phyloP scores from a whole-genome alignment of 2,329 filamentous ascomycete species.

The Colletotrichum sp. region DNA sequence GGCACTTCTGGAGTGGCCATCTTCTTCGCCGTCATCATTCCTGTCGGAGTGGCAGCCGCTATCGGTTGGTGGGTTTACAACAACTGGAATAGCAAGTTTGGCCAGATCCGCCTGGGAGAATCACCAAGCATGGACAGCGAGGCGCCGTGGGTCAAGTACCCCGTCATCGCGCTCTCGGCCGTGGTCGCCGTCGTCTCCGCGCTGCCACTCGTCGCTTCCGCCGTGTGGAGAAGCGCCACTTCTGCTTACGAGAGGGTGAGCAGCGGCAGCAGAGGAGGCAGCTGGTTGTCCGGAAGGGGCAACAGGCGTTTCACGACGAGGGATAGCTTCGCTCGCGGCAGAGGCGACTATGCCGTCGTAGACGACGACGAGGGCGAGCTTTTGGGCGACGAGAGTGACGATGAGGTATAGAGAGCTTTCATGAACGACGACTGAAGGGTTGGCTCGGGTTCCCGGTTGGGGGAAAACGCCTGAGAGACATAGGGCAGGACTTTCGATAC shows the following conservation, averaged over 20 bases:
- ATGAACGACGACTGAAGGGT: not conserved
- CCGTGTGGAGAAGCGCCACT: slow-evolving; percentile 71
- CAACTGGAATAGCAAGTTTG: slow-evolving; percentile 89
- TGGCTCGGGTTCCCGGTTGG: not conserved
- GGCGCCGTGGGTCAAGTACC: slow-evolving; percentile 80
- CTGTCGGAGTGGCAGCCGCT: slow-evolving; percentile 72
- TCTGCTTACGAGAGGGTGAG: slow-evolving; percentile 56
- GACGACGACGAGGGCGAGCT: slow-evolving; percentile 95
- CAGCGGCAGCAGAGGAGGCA: slow-evolving; percentile 54
- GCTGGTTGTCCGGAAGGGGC: slow-evolving; percentile 60
- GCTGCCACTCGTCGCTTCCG: slow-evolving; percentile 73
- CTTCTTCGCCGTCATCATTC: slow-evolving; percentile 84
- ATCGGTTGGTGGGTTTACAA: slow-evolving; percentile 85
- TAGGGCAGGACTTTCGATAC: not conserved
- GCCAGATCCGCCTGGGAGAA: slow-evolving; percentile 89
- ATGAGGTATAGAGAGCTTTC: slow-evolving; percentile 64
- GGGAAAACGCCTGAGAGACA: not conserved
- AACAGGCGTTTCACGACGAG: slow-evolving; percentile 81
- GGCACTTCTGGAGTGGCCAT: slow-evolving; percentile 74
- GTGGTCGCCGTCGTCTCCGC: slow-evolving; percentile 63
- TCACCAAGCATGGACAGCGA: slow-evolving; percentile 67
- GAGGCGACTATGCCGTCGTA: slow-evolving; percentile 86
- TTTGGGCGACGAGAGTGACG: slow-evolving; percentile 90
- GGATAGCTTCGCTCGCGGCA: slow-evolving; percentile 84
- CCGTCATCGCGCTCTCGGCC: slow-evolving; percentile 75